Evolutionary conservation across 345 rosid genomes (phyloP).

Genomic region (Lumnitzera littorea): DNA sequence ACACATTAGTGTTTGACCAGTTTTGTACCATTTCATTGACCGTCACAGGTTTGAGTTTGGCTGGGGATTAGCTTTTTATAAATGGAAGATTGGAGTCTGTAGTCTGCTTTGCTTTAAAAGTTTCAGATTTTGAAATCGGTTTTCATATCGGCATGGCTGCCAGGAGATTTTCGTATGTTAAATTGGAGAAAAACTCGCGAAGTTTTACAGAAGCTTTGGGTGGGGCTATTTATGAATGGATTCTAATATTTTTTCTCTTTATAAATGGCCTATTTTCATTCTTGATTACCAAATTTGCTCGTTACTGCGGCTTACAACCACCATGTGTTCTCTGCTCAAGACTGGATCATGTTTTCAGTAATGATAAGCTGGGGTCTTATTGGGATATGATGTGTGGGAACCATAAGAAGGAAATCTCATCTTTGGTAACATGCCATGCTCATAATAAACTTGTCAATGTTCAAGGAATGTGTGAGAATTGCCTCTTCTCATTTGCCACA

Average conservation of each 20-base stretch:
- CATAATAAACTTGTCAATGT: constrained; percentile 76
- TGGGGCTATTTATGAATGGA: constrained; percentile 71
- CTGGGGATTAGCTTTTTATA: constrained; percentile 14
- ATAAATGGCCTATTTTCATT: constrained; percentile 52
- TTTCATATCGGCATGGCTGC: constrained; percentile 37
- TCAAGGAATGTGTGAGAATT: constrained; percentile 68
- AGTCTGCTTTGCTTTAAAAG: constrained; percentile 7
- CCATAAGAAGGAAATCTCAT: constrained; percentile 83
- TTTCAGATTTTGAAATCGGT: constrained; percentile 10
- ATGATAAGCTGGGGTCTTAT: constrained; percentile 31
- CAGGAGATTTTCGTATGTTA: constrained; percentile 29
- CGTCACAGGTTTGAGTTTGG: constrained; percentile 20
- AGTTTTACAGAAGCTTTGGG: constrained; percentile 48
- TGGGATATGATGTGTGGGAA: constrained; percentile 69
- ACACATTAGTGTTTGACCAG: not conserved
- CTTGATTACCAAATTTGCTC: constrained; percentile 60
- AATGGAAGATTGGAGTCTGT: constrained; percentile 15
- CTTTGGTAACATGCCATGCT: constrained; percentile 70
- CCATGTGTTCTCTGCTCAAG: constrained; percentile 84
- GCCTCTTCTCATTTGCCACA: constrained; percentile 75
- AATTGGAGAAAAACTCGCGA: constrained; percentile 26
- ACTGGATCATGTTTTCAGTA: constrained; percentile 74
- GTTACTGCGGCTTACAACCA: constrained; percentile 41
- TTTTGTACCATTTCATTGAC: constrained; percentile 5
- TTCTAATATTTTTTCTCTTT: constrained; percentile 64